phyloP scores from a whole-genome alignment of 2,329 filamentous ascomycete genomes.

The Cryphonectria parasitica region DNA sequence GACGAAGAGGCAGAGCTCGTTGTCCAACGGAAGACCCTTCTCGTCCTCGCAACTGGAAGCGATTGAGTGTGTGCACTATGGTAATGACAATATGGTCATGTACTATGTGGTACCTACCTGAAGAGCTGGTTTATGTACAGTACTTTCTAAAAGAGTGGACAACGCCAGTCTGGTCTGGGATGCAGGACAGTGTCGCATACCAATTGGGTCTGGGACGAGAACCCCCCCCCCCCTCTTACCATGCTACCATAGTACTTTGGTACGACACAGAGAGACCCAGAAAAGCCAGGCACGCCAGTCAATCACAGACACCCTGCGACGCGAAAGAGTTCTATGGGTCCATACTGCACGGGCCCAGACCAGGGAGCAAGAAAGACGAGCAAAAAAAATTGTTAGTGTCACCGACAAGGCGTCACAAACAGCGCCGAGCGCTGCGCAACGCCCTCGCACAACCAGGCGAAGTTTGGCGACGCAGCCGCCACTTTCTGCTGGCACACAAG shows the following conservation, averaged over 20 bases:
- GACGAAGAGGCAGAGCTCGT: background rate
- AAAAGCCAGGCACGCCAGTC: background rate
- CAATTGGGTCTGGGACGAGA: background rate
- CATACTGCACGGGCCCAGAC: background rate
- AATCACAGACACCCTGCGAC: background rate
- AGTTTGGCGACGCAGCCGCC: conserved; percentile 7
- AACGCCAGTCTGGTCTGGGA: background rate
- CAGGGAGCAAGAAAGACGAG: background rate
- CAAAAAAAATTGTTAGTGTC: conserved; percentile 18
- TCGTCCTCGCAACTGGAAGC: background rate
- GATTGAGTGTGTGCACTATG: background rate
- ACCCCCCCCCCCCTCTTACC: background rate
- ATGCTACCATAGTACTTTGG: background rate
- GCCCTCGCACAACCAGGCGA: background rate
- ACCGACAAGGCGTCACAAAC: conserved; percentile 8
- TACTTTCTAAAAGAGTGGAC: background rate
- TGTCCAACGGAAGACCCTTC: background rate
- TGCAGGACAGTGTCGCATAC: conserved; percentile 1
- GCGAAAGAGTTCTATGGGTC: background rate
- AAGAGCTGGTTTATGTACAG: background rate
- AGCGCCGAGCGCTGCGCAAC: background rate
- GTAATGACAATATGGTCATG: background rate
- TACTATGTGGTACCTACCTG: background rate
- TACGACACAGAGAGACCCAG: background rate
- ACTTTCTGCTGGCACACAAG: background rate